Evolutionary conservation across 2,329 filamentous ascomycete species (phyloP), one percentile per base, ranked within the genome.

Genomic region (Thielaviopsis populi): DNA sequence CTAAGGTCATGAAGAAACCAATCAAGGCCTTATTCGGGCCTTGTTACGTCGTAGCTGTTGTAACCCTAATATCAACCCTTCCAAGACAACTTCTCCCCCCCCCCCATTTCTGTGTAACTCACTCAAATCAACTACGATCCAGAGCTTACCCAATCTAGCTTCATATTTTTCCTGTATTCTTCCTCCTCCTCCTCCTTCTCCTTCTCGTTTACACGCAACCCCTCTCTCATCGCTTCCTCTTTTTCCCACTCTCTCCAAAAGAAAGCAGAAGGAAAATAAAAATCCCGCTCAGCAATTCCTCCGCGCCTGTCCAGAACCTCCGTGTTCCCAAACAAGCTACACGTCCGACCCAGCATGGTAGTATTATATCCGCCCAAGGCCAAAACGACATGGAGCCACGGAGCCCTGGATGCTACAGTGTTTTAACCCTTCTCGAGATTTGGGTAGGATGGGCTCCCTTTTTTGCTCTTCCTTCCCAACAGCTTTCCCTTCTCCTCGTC

Each of bases 271-370:
- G 33, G 33, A 37, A 37, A 37, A 37, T n/a, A 37, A 7, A 3
- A 48, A 48, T 6, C 46, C 24, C 15, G 22, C 46, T 22, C 46
- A 22, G 22, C 27, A 19, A 33, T 56, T 56, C 24, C 27, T 33
- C 53, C 17, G 53, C 53, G 53, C 8, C 19, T 56, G 30, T 56
- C 27, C 6, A 37, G 13, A 10, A n/a, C 53, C 53, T n/a, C 53
- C 27, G 17, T 56, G n/a, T 56, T 56, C 53, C 53, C 17, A 56
- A 56, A 56, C 30, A 56, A 56, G 53, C 27, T 37, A 56, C 53
- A 56, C 8, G 13, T 56, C 53, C 53, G 53, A 19, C 33, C 33
- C 10, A 10, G 33, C 33, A 37, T 10, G 33, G 33, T 8, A 37
- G 33, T 37, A 37, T 37, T 37, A 37, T 37, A 37, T 37, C 33